phyloP scores from a whole-genome alignment of 2,329 filamentous ascomycete genomes.

The Daldinia eschscholtzii region DNA sequence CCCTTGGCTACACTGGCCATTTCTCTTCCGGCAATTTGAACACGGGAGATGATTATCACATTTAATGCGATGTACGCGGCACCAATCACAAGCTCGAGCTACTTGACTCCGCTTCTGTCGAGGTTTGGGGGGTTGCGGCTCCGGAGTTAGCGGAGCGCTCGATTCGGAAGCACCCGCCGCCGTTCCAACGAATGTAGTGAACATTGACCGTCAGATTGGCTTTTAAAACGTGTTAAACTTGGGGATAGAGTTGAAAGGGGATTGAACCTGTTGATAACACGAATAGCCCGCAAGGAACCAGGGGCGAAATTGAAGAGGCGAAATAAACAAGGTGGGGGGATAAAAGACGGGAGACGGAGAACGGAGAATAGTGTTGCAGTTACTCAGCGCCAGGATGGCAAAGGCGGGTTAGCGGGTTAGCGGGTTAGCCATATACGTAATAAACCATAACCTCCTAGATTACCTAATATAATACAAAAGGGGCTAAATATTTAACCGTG shows the following conservation, averaged over 20 bases:
- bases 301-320: constrained; percentile 9
- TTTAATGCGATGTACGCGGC: constrained; percentile 39
- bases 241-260: not conserved
- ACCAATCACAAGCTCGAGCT: constrained; percentile 41
- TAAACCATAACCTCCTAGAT: constrained; percentile 2
- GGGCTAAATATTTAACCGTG: constrained; percentile 7
- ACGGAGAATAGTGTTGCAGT: not conserved
- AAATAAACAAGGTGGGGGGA: constrained; percentile 6
- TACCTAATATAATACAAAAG: constrained; percentile 6
- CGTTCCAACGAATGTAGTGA: constrained; percentile 32
- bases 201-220: constrained; percentile 24
- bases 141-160: constrained; percentile 30
- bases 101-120: constrained; percentile 40
- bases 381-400: not conserved
- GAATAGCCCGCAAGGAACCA: not conserved
- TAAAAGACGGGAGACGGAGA: not conserved
- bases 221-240: not conserved
- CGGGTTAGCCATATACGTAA: not conserved
- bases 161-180: constrained; percentile 24
- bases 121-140: constrained; percentile 28
- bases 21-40: constrained; percentile 36
- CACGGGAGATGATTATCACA: constrained; percentile 40
- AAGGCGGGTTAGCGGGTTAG: too few relatives aligned
- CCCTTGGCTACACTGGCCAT: constrained; percentile 35
- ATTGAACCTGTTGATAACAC: not conserved